Conservation (phyloP, 805 yeast species). For the Candida yuanshanica region DNA sequence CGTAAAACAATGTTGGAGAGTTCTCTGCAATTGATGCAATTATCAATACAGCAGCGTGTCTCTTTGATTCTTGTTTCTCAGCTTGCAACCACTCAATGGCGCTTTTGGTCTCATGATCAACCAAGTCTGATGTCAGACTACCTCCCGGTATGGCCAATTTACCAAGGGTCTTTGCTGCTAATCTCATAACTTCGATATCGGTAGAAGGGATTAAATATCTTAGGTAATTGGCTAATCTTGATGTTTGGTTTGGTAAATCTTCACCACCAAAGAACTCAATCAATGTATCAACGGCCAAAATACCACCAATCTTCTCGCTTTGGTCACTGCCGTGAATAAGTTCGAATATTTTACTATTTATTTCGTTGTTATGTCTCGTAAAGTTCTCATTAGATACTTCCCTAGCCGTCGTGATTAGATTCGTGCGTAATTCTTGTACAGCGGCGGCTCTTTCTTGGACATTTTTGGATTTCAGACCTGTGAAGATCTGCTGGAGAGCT, state of each 20-base stretch:
- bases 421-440: conserved; percentile 64
- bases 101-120: conserved; percentile 83
- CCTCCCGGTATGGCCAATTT: conserved; percentile 87
- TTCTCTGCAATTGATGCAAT: conserved; percentile 79
- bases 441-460: conserved; percentile 38
- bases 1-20: conserved; percentile 78
- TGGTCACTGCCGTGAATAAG: conserved; percentile 70
- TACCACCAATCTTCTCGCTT: conserved; percentile 78
- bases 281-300: conserved; percentile 82
- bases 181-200: conserved; percentile 78
- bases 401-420: conserved; percentile 66
- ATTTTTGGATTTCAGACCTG: conserved; percentile 30
- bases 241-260: conserved; percentile 82
- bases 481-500: conserved; percentile 32
- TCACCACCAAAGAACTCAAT: conserved; percentile 83
- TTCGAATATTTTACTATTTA: conserved; percentile 83
- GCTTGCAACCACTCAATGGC: conserved; percentile 88
- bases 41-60: conserved; percentile 87
- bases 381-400: conserved; percentile 81
- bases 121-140: conserved; percentile 83
- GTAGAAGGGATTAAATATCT: conserved; percentile 74
- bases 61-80: conserved; percentile 79
- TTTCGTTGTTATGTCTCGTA: conserved; percentile 73
- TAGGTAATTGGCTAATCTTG: conserved; percentile 85
- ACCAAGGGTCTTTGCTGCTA: conserved; percentile 85